Base-by-base conservation (phyloP, 2,329 filamentous ascomycete genomes). In the Ilyonectria robusta region DNA sequence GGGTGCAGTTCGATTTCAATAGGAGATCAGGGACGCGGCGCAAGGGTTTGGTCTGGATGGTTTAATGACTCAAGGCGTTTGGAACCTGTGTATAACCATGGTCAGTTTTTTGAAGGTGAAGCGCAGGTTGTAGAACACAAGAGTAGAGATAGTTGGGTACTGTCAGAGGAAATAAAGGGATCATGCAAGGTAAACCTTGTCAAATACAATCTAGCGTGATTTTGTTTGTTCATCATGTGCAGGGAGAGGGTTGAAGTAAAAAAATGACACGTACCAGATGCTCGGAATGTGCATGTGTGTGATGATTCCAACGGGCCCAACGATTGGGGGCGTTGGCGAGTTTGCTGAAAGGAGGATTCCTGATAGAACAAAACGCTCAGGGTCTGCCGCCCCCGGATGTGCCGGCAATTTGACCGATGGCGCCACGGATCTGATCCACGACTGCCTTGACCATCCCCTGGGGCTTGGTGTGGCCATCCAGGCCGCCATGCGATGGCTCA, bases 371-470 rank as follows among this genome's bases (percentile, higher is more conserved):
- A 33, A 11, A 29, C 8, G n/a, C 53, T 76, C 70, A 78, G 2
- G 75, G 74, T 1, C 76, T 63, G 13, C 66, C 70, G 21, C 76
- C 62, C 21, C 74, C 72, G 8, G 72, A 73, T 4, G 78, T 73
- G 7, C 80, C 79, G 13, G 63, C 78, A 6, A 86, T 77, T 65
- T 86, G 81, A 21, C 84, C 84, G 65, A 92, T 86, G 13, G 81
- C 82, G 1, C 85, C 85, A 29, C 88, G 83, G 1, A 88, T 81
- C 23, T 82, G 84, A 75, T 92, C 89, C 21, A 92, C 88, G 11
- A 92, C 77, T 1, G 89, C 86, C 78, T 92, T 92, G 60, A 90
- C 84, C 86, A 92, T 88, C 6, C 90, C 90, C 74, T 91, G 89
- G 15, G 88, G 85, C 76, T 84, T 86, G 63, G 78, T 81, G 78